Base-by-base conservation (phyloP, 805 yeast species). In the Ogataea minuta region DNA sequence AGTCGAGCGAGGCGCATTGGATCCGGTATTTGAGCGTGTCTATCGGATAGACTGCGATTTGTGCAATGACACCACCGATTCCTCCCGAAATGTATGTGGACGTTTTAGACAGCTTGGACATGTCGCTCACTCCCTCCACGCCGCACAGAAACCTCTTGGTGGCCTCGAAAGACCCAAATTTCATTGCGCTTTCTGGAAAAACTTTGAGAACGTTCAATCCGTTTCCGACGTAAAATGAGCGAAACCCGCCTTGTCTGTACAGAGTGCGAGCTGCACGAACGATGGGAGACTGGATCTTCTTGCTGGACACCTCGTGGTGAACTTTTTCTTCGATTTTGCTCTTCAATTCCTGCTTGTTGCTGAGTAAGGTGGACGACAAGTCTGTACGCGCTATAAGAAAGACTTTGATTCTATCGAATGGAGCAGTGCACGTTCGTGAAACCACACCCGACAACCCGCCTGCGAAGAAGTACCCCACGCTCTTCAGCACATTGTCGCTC, bases 371-470 rank as follows among this genome's bases (percentile, higher is more conserved):
- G 4, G 90, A 81, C 0, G 85, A 72, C 31, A 84, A 64, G 58
- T 84, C 95, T 1, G 96, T 82, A 60, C 95, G 76, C 1, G 98
- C 97, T 54, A 93, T 93, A 34, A 93, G 67, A 52, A 86, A 93
- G 10, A 93, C 98, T 60, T 93, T 93, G 15, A 93, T 77, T 59
- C 99, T 76, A 62, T 93, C 99, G 48, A 93, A 86, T 9, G 99
- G 99, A 0, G 98, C 99, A 0, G 99, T 93, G 53, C 93, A 84
- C 0, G 98, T 89, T 64, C 99, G 79, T 10, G 96, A 88, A 4
- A 93, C 84, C 2, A 91, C 99, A 2, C 99, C 99, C 2, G 96
- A 85, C 14, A 90, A 62, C 0, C 99, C 99, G 27, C 99, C 99
- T 2, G 96, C 95, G 23, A 90, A 64, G 56, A 93, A 93, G 62